Conservation (phyloP, 1,284 basidiomycete species). For the Microbotryomycetes sp. region DNA sequence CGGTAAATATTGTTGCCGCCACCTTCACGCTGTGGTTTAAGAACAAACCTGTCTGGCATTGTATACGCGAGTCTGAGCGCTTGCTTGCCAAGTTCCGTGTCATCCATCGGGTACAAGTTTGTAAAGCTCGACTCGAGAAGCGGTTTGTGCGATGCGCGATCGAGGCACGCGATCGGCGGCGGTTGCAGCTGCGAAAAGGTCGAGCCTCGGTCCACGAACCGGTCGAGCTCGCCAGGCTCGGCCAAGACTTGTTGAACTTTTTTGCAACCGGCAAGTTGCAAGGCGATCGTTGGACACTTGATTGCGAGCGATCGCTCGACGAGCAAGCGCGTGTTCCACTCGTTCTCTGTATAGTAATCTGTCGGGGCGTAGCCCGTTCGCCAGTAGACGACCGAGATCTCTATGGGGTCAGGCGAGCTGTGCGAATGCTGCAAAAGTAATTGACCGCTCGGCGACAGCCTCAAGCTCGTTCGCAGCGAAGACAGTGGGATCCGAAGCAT, state of each 20-base stretch:
- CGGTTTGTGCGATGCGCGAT: conserved; percentile 36
- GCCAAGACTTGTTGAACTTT: conserved; percentile 89
- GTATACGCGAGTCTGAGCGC: conserved; percentile 54
- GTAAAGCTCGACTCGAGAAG: conserved; percentile 55
- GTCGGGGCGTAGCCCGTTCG: conserved; percentile 77
- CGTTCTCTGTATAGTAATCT: conserved; percentile 57
- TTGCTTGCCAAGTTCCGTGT: conserved; percentile 42
- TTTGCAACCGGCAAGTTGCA: conserved; percentile 92
- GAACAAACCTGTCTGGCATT: conserved; percentile 56
- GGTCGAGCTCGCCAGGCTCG: conserved; percentile 63
- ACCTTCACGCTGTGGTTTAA: conserved; percentile 94
- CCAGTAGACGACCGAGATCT: conserved; percentile 80
- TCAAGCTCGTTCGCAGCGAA: conserved; percentile 52
- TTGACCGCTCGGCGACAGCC: conserved; percentile 44
- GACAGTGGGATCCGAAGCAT: conserved; percentile 67
- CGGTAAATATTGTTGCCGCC: conserved; percentile 97
- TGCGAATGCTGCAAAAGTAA: conserved; percentile 41
- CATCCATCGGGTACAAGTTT: conserved; percentile 53
- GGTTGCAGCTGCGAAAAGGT: conserved; percentile 39
- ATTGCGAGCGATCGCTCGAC: conserved; percentile 76
- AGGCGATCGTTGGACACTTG: conserved; percentile 83
- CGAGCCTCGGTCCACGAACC: conserved; percentile 46
- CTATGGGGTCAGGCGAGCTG: conserved; percentile 43
- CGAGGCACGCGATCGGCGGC: background rate
- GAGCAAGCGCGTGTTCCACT: conserved; percentile 62